Evolutionary conservation across 257 asterid species (phyloP).

Genomic region (Nicotiana paniculata): DNA sequence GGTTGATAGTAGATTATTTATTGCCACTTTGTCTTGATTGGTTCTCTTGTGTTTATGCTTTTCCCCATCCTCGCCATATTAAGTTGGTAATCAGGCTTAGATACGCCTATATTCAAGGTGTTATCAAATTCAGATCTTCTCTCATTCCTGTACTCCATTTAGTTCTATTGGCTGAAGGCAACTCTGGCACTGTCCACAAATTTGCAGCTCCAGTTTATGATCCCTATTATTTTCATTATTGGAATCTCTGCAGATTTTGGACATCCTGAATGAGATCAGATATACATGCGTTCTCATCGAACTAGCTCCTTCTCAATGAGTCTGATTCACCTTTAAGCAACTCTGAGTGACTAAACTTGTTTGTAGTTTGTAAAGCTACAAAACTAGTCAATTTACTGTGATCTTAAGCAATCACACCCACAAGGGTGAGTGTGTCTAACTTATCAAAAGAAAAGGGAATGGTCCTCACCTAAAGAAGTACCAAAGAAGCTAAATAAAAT

Average conservation of each 20-base stretch:
- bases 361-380: neutral
- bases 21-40: neutral
- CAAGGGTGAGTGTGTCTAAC: neutral
- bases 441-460: neutral
- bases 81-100: neutral
- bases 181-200: neutral
- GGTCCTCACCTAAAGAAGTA: neutral
- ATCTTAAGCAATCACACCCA: neutral
- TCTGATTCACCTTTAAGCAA: neutral
- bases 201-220: neutral
- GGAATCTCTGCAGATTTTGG: neutral
- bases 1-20: neutral
- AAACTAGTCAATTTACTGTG: neutral
- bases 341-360: neutral
- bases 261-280: neutral
- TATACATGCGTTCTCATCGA: neutral
- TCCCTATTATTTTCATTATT: neutral
- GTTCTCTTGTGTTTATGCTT: neutral
- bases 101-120: too few species aligned
- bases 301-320: neutral
- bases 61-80: neutral
- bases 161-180: too few species aligned
- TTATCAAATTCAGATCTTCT: neutral
- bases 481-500: neutral
- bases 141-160: neutral